Conservation (phyloP, 2,329 filamentous ascomycete species). For the Fusarium tjaetaba region DNA sequence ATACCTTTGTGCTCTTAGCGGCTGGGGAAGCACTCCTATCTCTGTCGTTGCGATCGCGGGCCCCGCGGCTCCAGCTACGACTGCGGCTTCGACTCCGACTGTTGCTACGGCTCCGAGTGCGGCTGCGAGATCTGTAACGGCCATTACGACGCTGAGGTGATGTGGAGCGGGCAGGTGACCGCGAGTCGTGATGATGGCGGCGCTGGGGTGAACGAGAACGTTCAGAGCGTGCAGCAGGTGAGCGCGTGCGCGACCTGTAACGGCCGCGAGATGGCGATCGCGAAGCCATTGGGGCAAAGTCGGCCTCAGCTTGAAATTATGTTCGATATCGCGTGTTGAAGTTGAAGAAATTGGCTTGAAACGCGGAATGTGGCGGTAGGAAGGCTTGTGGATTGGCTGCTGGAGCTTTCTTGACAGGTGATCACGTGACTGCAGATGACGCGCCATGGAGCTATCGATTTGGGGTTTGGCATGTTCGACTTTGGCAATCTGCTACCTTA, state of each 20-base stretch:
- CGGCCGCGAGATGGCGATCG: slow-evolving; percentile 48
- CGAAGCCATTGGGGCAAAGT: slow-evolving; percentile 41
- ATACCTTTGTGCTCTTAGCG: slow-evolving; percentile 63
- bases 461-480: not conserved
- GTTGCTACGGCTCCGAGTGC: slow-evolving; percentile 42
- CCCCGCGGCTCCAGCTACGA: slow-evolving; percentile 45
- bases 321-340: slow-evolving; percentile 14
- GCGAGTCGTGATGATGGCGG: slow-evolving; percentile 48
- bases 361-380: slow-evolving; percentile 8
- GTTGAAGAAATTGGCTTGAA: slow-evolving; percentile 8
- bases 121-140: slow-evolving; percentile 44
- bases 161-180: slow-evolving; percentile 48
- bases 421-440: slow-evolving; percentile 26
- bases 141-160: slow-evolving; percentile 49
- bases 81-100: not conserved
- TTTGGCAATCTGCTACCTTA: not conserved
- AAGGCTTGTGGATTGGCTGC: not conserved
- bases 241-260: slow-evolving; percentile 49
- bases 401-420: slow-evolving; percentile 29
- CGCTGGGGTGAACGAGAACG: slow-evolving; percentile 47
- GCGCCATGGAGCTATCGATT: not conserved
- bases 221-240: slow-evolving; percentile 48
- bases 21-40: slow-evolving; percentile 52
- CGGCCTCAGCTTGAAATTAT: not conserved
- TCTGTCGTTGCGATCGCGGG: slow-evolving; percentile 49